phyloP scores from a whole-genome alignment of 352 stramenopile species.

The Globisporangium irregulare region DNA sequence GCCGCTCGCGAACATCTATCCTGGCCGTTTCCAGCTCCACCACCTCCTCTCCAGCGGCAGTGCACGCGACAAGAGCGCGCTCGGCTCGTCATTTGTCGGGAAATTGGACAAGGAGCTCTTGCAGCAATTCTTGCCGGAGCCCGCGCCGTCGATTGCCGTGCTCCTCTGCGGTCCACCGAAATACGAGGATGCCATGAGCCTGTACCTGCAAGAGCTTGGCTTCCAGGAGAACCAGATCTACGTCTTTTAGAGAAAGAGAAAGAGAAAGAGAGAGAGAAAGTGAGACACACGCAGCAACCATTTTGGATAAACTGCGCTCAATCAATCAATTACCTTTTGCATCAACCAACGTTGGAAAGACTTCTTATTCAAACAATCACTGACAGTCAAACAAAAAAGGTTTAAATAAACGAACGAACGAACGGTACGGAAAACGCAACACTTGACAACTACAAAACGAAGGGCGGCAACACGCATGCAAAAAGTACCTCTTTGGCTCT shows the following conservation, averaged over 20 bases:
- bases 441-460: background rate
- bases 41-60: slow-evolving; percentile 60
- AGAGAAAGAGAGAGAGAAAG: slow-evolving; percentile 9
- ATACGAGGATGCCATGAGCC: slow-evolving; percentile 64
- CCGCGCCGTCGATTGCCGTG: slow-evolving; percentile 38
- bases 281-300: background rate
- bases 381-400: background rate
- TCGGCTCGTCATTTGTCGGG: slow-evolving; percentile 51
- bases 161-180: slow-evolving; percentile 72
- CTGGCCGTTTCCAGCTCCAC: slow-evolving; percentile 53
- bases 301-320: background rate
- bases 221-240: slow-evolving; percentile 60
- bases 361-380: background rate
- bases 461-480: background rate
- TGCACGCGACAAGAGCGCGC: slow-evolving; percentile 36
- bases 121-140: slow-evolving; percentile 40
- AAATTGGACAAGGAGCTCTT: slow-evolving; percentile 48
- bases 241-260: slow-evolving; percentile 41
- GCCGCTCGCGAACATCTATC: slow-evolving; percentile 78
- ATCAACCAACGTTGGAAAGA: background rate
- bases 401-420: slow-evolving; percentile 13
- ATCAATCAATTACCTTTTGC: background rate
- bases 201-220: slow-evolving; percentile 40
- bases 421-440: background rate
- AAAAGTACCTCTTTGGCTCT: background rate